Percentiles rank a stretch among this genome's conserved stretches.
phyloP scores from a whole-genome alignment of 495 filamentous ascomycete species.

The Penicillium waksmanii region DNA sequence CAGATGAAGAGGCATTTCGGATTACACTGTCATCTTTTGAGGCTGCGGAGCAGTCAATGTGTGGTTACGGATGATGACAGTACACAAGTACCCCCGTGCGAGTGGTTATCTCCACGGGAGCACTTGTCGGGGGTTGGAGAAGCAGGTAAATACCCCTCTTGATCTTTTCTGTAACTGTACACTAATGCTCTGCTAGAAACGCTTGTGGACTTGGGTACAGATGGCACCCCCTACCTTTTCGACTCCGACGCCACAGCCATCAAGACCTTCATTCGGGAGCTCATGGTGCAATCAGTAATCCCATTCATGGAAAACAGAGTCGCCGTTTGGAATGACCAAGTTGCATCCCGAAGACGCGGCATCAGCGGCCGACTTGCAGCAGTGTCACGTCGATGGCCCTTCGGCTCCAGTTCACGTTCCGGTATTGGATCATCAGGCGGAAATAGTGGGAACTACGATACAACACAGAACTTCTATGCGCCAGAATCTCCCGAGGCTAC shows the following conservation, averaged over 20 bases:
- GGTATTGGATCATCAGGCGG: conserved; percentile 45
- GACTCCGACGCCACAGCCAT: conserved; percentile 91
- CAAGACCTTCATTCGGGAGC: conserved; percentile 84
- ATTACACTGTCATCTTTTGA: conserved; percentile 88
- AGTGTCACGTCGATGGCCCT: conserved; percentile 85
- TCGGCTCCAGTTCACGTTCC: conserved; percentile 63
- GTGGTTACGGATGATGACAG: conserved; percentile 92
- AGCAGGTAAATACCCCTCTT: conserved; percentile 49
- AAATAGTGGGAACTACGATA: conserved; percentile 73
- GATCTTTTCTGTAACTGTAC: background rate
- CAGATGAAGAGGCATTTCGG: conserved; percentile 98
- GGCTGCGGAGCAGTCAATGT: conserved; percentile 82
- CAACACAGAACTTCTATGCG: conserved; percentile 75
- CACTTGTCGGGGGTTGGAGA: conserved; percentile 73
- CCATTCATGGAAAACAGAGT: conserved; percentile 93
- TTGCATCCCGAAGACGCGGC: conserved; percentile 86
- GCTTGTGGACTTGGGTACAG: conserved; percentile 65
- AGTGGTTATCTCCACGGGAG: conserved; percentile 89
- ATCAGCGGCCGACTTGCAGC: conserved; percentile 88
- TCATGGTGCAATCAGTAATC: conserved; percentile 88
- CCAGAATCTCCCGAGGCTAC: conserved; percentile 83
- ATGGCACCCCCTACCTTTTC: conserved; percentile 74
- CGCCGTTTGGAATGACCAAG: conserved; percentile 94
- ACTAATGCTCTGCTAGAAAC: conserved; percentile 39
- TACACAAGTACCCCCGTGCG: conserved; percentile 72